Evolutionary conservation across 305 asterid genomes (phyloP), one percentile per base, ranked within the genome.

Genomic region (Rubia tinctorum): DNA sequence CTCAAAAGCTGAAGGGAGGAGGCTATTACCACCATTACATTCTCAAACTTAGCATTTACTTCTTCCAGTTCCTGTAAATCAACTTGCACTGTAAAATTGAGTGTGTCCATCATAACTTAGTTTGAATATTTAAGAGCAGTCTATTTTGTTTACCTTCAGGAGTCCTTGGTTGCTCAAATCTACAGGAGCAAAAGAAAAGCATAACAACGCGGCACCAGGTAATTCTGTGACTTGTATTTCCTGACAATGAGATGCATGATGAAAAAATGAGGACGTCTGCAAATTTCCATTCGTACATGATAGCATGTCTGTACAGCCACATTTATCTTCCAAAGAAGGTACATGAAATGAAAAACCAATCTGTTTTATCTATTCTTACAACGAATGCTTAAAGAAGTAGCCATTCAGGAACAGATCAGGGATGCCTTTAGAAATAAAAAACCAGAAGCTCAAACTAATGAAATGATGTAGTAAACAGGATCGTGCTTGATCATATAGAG

Each of bases 151-250:
- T 88, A 95, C 98, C 82, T 87, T 90, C 53, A 77, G 74, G 62
- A 73, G 49, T 79, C 86, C 85, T 72, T 80, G 83, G 61, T 76
- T 84, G 78, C 81, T 88, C 82, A 76, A 30, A 76, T 87, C 88
- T 77, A 80, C 81, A 63, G 84, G 86, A 77, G 87, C 82, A 71
- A 81, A 80, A 66, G 96, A 79, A 76, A 85, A 81, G 77, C 84
- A 87, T 83, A 95, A 80, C 73, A 95, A 81, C 75, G 98, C 96
- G 61, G 98, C 97, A 80, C 99, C 98, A 73, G 99, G 98, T 72
- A 92, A 69, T 63, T 89, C 92, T 73, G 85, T 84, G 67, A 84
- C 77, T 80, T 76, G 73, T 80, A 68, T 81, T 82, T 84, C 96
- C 98, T 95, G 91, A 80, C 84, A 76, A 75, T 79, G 69, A 82